These are phyloP conservation scores for Moesziomyces antarcticus DNA, from an alignment of 1,284 basidiomycete genomes.

Conservation along the genomic window DNA sequence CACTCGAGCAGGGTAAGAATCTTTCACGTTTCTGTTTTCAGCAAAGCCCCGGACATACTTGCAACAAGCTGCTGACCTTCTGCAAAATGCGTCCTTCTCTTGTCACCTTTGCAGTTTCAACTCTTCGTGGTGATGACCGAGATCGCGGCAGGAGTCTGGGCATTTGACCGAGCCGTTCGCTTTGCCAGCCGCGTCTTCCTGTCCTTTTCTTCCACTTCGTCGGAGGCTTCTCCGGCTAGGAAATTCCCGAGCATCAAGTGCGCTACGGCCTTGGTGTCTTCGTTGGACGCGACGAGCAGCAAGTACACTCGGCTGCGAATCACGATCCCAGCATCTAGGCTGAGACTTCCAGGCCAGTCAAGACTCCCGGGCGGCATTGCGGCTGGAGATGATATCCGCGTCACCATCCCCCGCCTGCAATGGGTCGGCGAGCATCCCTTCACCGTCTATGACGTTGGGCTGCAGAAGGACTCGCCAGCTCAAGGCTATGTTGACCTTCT, in stretches of 20 bases:
- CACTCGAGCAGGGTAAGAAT: conserved; percentile 26
- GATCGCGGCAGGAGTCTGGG: conserved; percentile 38
- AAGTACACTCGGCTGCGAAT: conserved; percentile 32
- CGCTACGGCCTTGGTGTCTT: conserved; percentile 12
- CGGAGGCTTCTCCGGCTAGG: neutral
- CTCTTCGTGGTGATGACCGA: conserved; percentile 39
- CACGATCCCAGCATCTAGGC: conserved; percentile 22
- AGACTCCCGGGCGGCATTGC: conserved; percentile 16
- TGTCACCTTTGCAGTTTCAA: conserved; percentile 9
- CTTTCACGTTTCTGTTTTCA: neutral
- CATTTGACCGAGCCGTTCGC: conserved; percentile 42
- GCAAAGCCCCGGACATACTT: too few relatives aligned
- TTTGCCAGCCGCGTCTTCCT: conserved; percentile 18
- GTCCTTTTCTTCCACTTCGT: conserved; percentile 22
- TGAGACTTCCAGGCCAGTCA: conserved; percentile 16
- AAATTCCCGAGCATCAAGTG: conserved; percentile 8
- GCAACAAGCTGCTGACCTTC: neutral
- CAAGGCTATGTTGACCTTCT: conserved; percentile 36
- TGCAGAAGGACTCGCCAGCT: conserved; percentile 2
- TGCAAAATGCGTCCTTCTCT: neutral
- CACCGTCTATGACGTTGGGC: conserved; percentile 35
- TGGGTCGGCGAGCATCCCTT: conserved; percentile 53
- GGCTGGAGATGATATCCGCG: conserved; percentile 40
- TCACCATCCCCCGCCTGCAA: conserved; percentile 47
- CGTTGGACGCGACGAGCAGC: conserved; percentile 1